phyloP scores from a whole-genome alignment of 2,329 filamentous ascomycete genomes.

The Botrytis galanthina region DNA sequence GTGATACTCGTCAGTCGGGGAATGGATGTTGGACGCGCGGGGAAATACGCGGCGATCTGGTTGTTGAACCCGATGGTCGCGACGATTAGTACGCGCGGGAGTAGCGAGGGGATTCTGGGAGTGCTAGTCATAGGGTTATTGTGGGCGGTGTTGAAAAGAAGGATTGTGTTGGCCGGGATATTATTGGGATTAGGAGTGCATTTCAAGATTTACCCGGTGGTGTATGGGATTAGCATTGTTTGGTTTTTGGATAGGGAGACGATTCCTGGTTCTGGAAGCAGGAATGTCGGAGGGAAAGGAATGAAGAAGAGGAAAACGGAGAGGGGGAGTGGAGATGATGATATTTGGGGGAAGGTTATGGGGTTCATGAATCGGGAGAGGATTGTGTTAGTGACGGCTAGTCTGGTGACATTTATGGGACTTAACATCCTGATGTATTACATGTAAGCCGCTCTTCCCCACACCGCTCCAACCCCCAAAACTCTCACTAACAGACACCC shows the following conservation, averaged over 20 bases:
- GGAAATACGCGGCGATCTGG: conserved; percentile 84
- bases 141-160: conserved; percentile 71
- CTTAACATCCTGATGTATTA: conserved; percentile 79
- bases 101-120: conserved; percentile 85
- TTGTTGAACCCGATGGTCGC: conserved; percentile 97
- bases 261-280: conserved; percentile 62
- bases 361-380: conserved; percentile 16
- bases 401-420: conserved; percentile 67
- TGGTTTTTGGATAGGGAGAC: conserved; percentile 72
- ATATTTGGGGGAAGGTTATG: conserved; percentile 23
- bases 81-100: conserved; percentile 91
- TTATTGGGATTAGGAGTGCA: conserved; percentile 84
- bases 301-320: background rate
- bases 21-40: conserved; percentile 50
- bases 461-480: background rate
- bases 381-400: conserved; percentile 53
- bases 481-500: background rate
- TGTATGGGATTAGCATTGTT: conserved; percentile 79
- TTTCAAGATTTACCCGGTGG: conserved; percentile 98
- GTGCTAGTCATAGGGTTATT: conserved; percentile 79
- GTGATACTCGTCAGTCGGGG: conserved; percentile 47
- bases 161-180: conserved; percentile 64
- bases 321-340: background rate
- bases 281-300: conserved; percentile 42
- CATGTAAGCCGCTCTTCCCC: conserved; percentile 49